Conservation (phyloP, 345 rosid genomes). For the Eucalyptus marginata region DNA sequence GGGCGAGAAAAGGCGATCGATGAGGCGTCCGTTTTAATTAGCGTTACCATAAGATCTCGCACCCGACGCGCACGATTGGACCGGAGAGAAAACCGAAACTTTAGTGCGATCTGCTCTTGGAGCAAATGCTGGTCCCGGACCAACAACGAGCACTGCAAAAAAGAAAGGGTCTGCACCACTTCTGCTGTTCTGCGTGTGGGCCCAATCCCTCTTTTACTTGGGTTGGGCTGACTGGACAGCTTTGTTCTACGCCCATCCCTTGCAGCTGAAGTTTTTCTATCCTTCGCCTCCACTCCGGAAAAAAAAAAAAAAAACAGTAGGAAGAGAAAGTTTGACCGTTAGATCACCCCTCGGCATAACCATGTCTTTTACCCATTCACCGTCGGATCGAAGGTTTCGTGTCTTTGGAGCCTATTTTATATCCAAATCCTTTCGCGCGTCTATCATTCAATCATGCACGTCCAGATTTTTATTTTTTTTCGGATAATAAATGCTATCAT, state of each 20-base stretch:
- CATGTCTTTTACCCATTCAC: neutral
- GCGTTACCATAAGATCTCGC: neutral
- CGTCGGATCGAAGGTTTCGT: neutral
- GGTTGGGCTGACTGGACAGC: neutral
- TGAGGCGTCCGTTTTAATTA: neutral
- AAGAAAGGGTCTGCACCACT: neutral
- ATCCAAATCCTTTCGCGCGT: fast-evolving
- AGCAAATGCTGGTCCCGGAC: neutral
- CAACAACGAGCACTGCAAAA: neutral
- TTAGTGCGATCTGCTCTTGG: neutral
- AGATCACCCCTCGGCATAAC: neutral
- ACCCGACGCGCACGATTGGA: neutral
- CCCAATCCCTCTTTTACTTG: neutral
- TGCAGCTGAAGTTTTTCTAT: neutral
- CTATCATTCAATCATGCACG: neutral
- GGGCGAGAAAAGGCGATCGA: neutral
- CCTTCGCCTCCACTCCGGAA: neutral
- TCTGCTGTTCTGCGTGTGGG: neutral
- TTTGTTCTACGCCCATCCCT: neutral
- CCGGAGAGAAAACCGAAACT: neutral
- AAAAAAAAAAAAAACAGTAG: neutral
- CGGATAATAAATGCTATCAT: no score
- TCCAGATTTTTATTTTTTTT: no score
- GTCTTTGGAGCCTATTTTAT: neutral
- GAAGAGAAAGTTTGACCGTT: neutral